Base-by-base conservation (phyloP, 208 protist genomes). In the Naegleria lovaniensis region DNA sequence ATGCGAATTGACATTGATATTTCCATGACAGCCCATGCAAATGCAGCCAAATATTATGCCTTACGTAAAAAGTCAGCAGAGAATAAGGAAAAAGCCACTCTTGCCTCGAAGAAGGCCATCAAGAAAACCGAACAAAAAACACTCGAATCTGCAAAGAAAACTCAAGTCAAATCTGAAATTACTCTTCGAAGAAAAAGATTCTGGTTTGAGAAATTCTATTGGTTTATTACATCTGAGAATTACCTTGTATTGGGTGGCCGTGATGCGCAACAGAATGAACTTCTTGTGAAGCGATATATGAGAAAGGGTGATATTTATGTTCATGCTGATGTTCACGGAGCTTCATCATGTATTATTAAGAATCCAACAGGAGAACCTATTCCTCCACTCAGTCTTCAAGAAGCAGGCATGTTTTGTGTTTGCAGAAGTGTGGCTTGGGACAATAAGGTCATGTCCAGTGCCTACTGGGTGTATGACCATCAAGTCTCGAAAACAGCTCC, bases 151-250 rank as follows among this genome's bases (percentile, higher is more conserved):
- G 9, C 38, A n/a, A 79, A 67, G n/a, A 40, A 90, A 51, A 16
- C 59, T 36, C 16, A 39, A 59, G 22, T 93, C 15, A 97, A 95
- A 86, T 94, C 96, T 51, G 92, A 93, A 38, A 97, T 99, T 90
- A 91, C 95, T 33, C 93, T 94, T 55, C 94, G 97, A 90, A 94
- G 98, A 40, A 96, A 96, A 92, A 91, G 95, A 11, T 95, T 94
- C 58, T 99, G 98, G 98, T 99, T 99, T 95, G 98, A 99, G 89
- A 99, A 99, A 93, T 99, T 99, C 86, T 90, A 95, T 67, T 99
- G 98, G 98, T 99, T 99, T 92, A 96, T 99, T 91, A 97, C 96
- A 0, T 96, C 94, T 13, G 96, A 98, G 52, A 98, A 98, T 55
- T 98, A 98, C 90, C 91, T 99, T 9, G 97, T 99, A n/a, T 91